Evolutionary conservation across 306 rosid species (phyloP), one percentile per base, ranked within the genome.

Genomic region (Luffa acutangula): DNA sequence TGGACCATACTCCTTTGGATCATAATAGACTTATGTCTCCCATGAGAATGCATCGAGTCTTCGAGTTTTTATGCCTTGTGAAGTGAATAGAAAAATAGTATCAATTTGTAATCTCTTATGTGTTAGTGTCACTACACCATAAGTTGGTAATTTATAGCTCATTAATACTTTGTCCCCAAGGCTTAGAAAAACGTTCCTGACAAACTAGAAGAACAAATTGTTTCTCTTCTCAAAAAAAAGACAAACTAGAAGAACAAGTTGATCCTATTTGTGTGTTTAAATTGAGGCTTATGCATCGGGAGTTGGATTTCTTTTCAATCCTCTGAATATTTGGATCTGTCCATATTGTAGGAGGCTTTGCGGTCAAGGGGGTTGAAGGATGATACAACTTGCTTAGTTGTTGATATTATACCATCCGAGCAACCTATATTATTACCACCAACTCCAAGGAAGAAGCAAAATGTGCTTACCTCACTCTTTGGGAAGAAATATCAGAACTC

Each of bases 341-440:
- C 79, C 76, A 33, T 69, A 75, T 78, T 84, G 63, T 74, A 95
- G 99, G 97, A 91, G 80, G 99, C 99, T 85, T 72, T 95, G 78
- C 88, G 99, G 86, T 93, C 99, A 17, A 90, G 98, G 88, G 99
- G 99, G 64, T 88, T 95, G 65, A 95, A 95, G 89, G 99, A 95
- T 85, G 99, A 95, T 84, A 95, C 99, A 84, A 93, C 99, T 74
- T 95, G 99, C 85, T 86, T 95, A 75, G 99, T 91, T 83, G 99
- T 95, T 73, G 99, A 95, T 86, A 90, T 95, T 81, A 91, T 93
- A 84, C 99, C 99, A 81, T 88, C 93, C 0, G 94, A 90, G 81
- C 87, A 48, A 10, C 92, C 97, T 82, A 89, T 93, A 58, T 84
- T 93, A 59, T 84, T 89, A 57, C 93, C 94, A 73, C 86, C 89